phyloP scores from a whole-genome alignment of 441 rosid species.

The Bruguiera hainesii region DNA sequence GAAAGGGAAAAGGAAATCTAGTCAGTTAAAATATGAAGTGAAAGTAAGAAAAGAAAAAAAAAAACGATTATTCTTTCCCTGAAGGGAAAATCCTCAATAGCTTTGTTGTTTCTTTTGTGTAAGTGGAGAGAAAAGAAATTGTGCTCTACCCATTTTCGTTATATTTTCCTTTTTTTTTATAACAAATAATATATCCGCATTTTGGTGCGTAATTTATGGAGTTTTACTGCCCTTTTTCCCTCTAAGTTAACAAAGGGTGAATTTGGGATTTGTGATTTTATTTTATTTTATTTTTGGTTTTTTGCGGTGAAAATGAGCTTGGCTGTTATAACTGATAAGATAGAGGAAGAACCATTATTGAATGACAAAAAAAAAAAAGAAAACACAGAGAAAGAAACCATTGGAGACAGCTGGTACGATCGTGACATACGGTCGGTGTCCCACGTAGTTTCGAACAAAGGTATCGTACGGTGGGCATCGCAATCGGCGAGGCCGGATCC shows the following conservation, averaged over 20 bases:
- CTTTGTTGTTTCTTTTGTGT: conserved; percentile 21
- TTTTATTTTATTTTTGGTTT: no score
- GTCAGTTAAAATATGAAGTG: no score
- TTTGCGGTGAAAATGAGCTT: no score
- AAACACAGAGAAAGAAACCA: background rate
- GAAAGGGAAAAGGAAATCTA: no score
- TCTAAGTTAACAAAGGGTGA: no score
- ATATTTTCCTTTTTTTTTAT: background rate
- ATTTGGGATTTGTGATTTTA: no score
- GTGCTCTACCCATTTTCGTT: background rate
- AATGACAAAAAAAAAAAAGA: background rate
- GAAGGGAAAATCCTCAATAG: conserved; percentile 8
- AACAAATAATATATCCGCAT: background rate
- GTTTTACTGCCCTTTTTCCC: no score
- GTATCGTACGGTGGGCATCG: conserved; percentile 13
- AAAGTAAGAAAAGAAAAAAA: background rate
- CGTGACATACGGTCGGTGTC: conserved; percentile 21
- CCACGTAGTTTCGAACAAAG: background rate
- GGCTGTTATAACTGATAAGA: no score
- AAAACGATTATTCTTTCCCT: conserved; percentile 27
- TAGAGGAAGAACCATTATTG: no score
- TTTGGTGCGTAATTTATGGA: background rate
- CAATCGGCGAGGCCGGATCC: conserved; percentile 7
- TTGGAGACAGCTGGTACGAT: conserved; percentile 21
- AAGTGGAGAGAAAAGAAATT: conserved; percentile 11